Percentiles rank a stretch among this genome's conserved stretches.
These are phyloP conservation scores for Capronia coronata DNA, from an alignment of 2,329 filamentous ascomycete species.

Conservation along the genomic window DNA sequence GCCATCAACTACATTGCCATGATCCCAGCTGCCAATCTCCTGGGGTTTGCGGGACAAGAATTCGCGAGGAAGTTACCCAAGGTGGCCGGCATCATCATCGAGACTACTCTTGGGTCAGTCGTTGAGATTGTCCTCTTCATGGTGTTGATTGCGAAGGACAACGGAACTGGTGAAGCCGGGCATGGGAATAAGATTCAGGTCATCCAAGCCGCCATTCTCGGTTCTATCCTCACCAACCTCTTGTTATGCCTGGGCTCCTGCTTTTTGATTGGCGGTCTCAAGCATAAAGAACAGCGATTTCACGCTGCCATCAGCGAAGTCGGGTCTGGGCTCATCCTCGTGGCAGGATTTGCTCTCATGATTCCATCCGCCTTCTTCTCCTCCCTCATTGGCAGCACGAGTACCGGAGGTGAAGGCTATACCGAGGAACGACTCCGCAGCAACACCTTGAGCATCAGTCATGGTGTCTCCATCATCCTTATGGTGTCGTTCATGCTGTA, in stretches of 20 bases:
- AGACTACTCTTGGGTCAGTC: slow-evolving; percentile 60
- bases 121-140: slow-evolving; percentile 82
- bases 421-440: slow-evolving; percentile 40
- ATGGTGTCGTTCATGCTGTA: slow-evolving; percentile 62
- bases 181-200: slow-evolving; percentile 52
- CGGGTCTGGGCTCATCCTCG: slow-evolving; percentile 68
- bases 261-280: slow-evolving; percentile 69
- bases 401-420: slow-evolving; percentile 29
- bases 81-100: slow-evolving; percentile 49
- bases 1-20: slow-evolving; percentile 68
- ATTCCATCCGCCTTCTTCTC: slow-evolving; percentile 44
- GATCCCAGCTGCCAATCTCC: slow-evolving; percentile 67
- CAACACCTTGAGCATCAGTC: slow-evolving; percentile 60
- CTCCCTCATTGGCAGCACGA: slow-evolving; percentile 48
- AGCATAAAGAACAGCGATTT: slow-evolving; percentile 62
- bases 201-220: slow-evolving; percentile 75
- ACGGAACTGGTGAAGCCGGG: slow-evolving; percentile 23
- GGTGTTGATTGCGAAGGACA: slow-evolving; percentile 56
- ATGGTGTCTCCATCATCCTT: slow-evolving; percentile 63
- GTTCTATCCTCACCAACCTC: slow-evolving; percentile 75
- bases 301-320: slow-evolving; percentile 71
- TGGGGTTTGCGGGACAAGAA: slow-evolving; percentile 68
- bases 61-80: slow-evolving; percentile 69
- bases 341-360: slow-evolving; percentile 56
- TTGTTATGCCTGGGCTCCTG: slow-evolving; percentile 72